These are phyloP conservation scores for Lecanicillium sp. DNA, from an alignment of 2,329 filamentous ascomycete genomes.

Conservation along the genomic window DNA sequence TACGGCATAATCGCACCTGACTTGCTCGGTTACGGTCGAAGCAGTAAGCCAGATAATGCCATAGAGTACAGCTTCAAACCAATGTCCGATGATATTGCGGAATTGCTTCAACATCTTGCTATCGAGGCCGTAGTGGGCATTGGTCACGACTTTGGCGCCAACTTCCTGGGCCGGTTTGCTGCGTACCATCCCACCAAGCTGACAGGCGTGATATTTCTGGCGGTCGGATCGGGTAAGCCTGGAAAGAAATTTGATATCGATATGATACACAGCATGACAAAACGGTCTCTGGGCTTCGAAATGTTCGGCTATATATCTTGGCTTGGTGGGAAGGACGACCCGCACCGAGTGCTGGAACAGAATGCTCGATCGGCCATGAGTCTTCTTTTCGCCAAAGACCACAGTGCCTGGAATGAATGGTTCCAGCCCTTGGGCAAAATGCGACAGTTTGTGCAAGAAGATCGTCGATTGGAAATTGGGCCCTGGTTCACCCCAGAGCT, in stretches of 20 bases:
- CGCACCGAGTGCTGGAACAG: slow-evolving; percentile 15
- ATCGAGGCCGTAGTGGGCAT: slow-evolving; percentile 34
- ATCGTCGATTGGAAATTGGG: slow-evolving; percentile 14
- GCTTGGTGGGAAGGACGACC: slow-evolving; percentile 12
- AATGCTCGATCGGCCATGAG: slow-evolving; percentile 19
- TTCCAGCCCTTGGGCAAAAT: slow-evolving; percentile 20
- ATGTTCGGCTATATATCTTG: slow-evolving; percentile 24
- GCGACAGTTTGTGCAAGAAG: slow-evolving; percentile 17
- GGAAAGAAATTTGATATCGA: slow-evolving; percentile 22
- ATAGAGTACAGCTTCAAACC: slow-evolving; percentile 21
- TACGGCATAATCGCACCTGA: slow-evolving; percentile 36
- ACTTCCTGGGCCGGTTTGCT: slow-evolving; percentile 20
- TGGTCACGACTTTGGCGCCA: slow-evolving; percentile 28
- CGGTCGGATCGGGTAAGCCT: slow-evolving; percentile 20
- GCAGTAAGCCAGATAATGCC: slow-evolving; percentile 20
- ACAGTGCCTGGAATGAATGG: slow-evolving; percentile 16
- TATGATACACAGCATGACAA: slow-evolving; percentile 23
- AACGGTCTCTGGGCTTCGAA: slow-evolving; percentile 18
- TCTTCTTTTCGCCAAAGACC: slow-evolving; percentile 19
- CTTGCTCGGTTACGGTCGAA: slow-evolving; percentile 30
- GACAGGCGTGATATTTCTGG: slow-evolving; percentile 17
- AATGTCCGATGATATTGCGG: slow-evolving; percentile 23
- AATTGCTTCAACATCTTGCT: slow-evolving; percentile 21
- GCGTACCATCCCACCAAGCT: slow-evolving; percentile 17
- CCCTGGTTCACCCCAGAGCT: slow-evolving; percentile 18